Base-by-base conservation (phyloP, 164 flowering plant genomes). In the Umbilicus rupestris region DNA sequence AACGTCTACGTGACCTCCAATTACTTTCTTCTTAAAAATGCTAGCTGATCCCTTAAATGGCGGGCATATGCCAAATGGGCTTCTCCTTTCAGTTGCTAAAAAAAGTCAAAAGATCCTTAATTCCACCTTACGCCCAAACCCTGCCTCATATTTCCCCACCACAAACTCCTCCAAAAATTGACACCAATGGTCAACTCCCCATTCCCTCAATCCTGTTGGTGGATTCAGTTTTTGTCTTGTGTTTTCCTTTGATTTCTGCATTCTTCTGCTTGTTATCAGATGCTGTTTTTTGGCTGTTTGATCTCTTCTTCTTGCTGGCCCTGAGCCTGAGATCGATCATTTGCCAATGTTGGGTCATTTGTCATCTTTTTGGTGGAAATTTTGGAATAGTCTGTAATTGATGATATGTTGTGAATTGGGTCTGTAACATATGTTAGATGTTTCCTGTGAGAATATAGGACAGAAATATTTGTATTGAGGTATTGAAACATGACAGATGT, bases 101-200 rank as follows among this genome's bases (percentile, higher is more conserved):
- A 26, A 35, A 35, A 35, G 7, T 3, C 4, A 35, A 0, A 55
- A 17, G 60, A 26, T 55, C 60, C 19, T 55, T 3, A 55, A 28
- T 55, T 12, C 55, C 7, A 6, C 26, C 44, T 3, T 2, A 41
- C 44, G 10, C 60, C 22, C 33, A 26, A 55, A 55, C 60, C 33
- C 55, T 28, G 60, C 60, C 60, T 55, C 60, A 55, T 33, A 55
- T 55, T 55, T 28, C 33, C 58, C 44, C 33, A 22, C 57, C 52
- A 47, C 12, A 47, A 5, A 47, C 45, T 42, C 45, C 45, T 46
- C 9, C 37, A 20, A 49, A 49, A 49, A 49, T 22, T 14, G 33
- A 55, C 19, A 55, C 60, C 60, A 55, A 55, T 55, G 33, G 33
- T 55, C 60, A 55, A 55, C 60, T 55, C 60, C 19, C 8, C 60